Evolutionary conservation across 805 yeast genomes (phyloP), one percentile per base, ranked within the genome.

Genomic region (Wickerhamiella parazyma): DNA sequence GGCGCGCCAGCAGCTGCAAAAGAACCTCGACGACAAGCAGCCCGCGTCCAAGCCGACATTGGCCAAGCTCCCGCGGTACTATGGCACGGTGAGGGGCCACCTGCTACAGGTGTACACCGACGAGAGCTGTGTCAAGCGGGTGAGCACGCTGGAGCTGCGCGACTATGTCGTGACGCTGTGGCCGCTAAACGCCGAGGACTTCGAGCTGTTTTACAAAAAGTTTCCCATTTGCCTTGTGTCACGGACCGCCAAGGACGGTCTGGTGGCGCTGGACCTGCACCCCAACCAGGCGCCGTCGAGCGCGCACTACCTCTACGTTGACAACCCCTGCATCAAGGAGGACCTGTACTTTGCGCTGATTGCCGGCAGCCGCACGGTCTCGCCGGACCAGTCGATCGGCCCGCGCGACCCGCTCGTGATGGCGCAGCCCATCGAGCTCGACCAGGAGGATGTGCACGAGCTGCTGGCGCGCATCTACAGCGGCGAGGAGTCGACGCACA

Each of bases 331-430:
- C 45, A 86, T 80, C 38, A 89, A 89, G 55, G 98, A 91, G 60
- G 95, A 89, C 58, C 78, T 95, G 81, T 91, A 89, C 58, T 86
- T 85, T 60, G 77, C 83, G 0, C 65, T 91, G 44, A 68, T 89
- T n/a, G 68, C 78, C 45, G 93, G 45, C 25, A 42, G 50, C 37
- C 48, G 45, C 17, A 19, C 35, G 17, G 26, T 10, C 18, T 11
- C 40, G n/a, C 35, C 47, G 31, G 44, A 40, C 21, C 3, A 31
- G 22, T 41, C 48, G 34, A 26, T 51, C 22, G 52, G 51, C 14
- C 51, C 52, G 20, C 52, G 76, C 16, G 76, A 78, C 42, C 85
- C 96, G 0, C 55, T 68, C 1, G 46, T 73, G 0, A 69, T 73
- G 59, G 96, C 97, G 0, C 71, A 72, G 48, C 75, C 95, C 0